These are phyloP conservation scores for Kewa caespitosa DNA, from an alignment of 179 eudicot genomes.

Conservation along the genomic window DNA sequence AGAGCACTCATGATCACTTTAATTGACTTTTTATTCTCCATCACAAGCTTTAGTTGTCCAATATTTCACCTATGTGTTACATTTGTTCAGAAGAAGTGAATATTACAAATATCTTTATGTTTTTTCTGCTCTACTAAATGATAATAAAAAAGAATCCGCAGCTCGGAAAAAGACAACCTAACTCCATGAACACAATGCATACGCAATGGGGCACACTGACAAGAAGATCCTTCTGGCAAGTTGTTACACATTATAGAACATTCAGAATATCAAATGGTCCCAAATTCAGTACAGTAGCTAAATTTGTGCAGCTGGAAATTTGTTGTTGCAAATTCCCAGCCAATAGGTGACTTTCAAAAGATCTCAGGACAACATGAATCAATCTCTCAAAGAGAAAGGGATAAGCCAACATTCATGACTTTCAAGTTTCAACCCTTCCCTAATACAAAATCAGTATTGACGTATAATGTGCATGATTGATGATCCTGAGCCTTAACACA, in stretches of 20 bases:
- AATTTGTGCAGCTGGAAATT: too few species aligned
- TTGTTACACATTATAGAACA: too few species aligned
- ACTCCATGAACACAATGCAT: too few species aligned
- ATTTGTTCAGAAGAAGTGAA: not conserved
- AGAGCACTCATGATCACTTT: not conserved
- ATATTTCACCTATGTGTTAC: not conserved
- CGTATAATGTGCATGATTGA: not conserved
- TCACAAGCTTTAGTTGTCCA: not conserved
- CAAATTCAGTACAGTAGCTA: too few species aligned
- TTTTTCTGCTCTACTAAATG: too few species aligned
- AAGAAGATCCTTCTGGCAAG: too few species aligned
- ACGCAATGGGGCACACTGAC: too few species aligned
- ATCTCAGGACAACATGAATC: not conserved
- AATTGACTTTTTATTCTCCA: not conserved
- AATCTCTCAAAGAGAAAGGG: not conserved
- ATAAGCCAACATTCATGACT: not conserved
- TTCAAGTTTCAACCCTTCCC: not conserved
- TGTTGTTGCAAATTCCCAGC: not conserved
- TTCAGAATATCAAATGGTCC: too few species aligned
- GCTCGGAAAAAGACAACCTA: too few species aligned
- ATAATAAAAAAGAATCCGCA: too few species aligned
- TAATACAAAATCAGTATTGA: not conserved
- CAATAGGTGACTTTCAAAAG: not conserved
- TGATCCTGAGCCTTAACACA: constrained; percentile 1
- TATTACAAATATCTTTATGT: too few species aligned